Conservation (phyloP, 495 filamentous ascomycete genomes). For the Aspergillus saccharolyticus region DNA sequence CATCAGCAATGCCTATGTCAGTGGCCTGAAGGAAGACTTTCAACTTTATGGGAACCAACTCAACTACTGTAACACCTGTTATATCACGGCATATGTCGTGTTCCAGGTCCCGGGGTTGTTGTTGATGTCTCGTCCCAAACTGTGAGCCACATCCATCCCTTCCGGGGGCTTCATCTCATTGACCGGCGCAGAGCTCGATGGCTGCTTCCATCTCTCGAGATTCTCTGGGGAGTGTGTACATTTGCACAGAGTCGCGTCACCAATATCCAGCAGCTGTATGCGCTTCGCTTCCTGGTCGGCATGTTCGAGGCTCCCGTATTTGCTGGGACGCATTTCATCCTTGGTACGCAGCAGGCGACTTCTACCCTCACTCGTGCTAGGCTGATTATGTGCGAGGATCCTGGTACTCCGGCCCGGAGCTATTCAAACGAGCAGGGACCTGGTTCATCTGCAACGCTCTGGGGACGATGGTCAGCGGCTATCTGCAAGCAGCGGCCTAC, state of each 20-base stretch:
- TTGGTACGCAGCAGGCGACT: constrained; percentile 17
- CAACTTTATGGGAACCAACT: constrained; percentile 51
- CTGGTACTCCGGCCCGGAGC: constrained; percentile 37
- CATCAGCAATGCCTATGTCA: constrained; percentile 50
- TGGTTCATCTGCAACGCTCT: constrained; percentile 38
- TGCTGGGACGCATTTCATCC: constrained; percentile 39
- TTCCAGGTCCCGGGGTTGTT: constrained; percentile 35
- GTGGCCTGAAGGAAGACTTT: constrained; percentile 58
- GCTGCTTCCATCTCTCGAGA: constrained; percentile 30
- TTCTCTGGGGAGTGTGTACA: constrained; percentile 26
- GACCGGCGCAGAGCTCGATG: constrained; percentile 27
- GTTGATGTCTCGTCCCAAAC: constrained; percentile 30
- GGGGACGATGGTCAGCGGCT: constrained; percentile 35
- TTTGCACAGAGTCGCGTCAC: constrained; percentile 35
- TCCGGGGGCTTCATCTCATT: neutral
- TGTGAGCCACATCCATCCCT: constrained; percentile 17
- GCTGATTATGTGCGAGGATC: constrained; percentile 21
- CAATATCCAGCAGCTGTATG: constrained; percentile 38
- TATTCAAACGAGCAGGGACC: constrained; percentile 34
- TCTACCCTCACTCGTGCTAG: neutral
- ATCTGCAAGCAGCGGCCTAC: constrained; percentile 44
- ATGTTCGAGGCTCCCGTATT: constrained; percentile 40
- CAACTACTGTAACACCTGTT: constrained; percentile 40
- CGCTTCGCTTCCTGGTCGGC: constrained; percentile 51
- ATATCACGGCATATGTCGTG: constrained; percentile 35